Conservation (phyloP, 768 basidiomycete genomes). For the Auricularia sp. region DNA sequence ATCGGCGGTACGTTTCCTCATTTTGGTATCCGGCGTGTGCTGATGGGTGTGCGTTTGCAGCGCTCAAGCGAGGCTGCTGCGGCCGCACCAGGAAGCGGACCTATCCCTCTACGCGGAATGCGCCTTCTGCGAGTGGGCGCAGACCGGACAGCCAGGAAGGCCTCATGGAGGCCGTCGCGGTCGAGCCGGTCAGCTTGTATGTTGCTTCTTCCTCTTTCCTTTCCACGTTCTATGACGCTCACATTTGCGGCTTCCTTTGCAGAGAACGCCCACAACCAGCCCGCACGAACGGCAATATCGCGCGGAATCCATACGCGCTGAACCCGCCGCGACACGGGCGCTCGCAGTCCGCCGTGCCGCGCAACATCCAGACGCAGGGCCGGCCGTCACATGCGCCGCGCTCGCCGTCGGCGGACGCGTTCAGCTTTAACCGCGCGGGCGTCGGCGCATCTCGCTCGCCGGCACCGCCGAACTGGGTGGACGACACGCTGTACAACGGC, state of each 20-base stretch:
- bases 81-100: not conserved
- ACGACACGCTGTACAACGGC: constrained; percentile 1
- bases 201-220: not conserved
- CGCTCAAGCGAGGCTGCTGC: not conserved
- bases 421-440: not conserved
- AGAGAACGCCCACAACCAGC: not conserved
- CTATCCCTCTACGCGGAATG: not conserved
- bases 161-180: not conserved
- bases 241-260: not conserved
- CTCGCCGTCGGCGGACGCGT: not conserved
- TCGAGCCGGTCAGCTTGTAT: not conserved
- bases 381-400: not conserved
- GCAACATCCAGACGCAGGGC: not conserved
- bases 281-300: not conserved
- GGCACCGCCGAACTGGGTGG: not conserved
- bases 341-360: not conserved
- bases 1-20: constrained; percentile 11
- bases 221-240: not conserved
- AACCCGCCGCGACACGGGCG: not conserved
- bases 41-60: not conserved
- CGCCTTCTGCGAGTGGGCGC: not conserved
- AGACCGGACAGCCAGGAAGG: constrained; percentile 1
- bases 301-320: not conserved
- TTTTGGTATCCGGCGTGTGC: too few relatives aligned
- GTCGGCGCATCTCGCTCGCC: not conserved